phyloP scores from a whole-genome alignment of 164 flowering plant genomes.

The Annona squamosa region DNA sequence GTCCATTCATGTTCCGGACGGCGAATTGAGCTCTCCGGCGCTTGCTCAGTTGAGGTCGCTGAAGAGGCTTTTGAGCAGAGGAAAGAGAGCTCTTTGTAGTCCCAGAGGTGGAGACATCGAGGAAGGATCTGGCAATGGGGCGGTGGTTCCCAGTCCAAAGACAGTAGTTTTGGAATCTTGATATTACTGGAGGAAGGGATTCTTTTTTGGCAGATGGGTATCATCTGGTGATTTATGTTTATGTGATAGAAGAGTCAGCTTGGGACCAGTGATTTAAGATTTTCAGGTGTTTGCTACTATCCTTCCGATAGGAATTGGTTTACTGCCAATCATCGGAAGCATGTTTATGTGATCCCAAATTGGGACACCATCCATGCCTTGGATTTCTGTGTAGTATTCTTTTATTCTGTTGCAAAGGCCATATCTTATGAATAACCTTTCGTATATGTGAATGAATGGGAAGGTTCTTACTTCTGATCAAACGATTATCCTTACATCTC shows the following conservation, averaged over 20 bases:
- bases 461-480: neutral
- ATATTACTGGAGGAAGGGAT: neutral
- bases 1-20: conserved; percentile 20
- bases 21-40: conserved; percentile 8
- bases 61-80: conserved; percentile 18
- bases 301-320: neutral
- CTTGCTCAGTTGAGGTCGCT: conserved; percentile 5
- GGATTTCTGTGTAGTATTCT: neutral
- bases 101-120: conserved; percentile 13
- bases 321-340: neutral
- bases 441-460: neutral
- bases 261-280: too few relatives aligned
- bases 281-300: neutral
- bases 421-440: neutral
- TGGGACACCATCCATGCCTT: neutral
- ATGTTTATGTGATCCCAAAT: neutral
- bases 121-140: conserved; percentile 3
- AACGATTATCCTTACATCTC: too few relatives aligned
- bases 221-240: neutral
- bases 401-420: neutral
- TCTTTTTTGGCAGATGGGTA: neutral
- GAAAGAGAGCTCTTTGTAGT: conserved; percentile 12
- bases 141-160: neutral
- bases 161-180: neutral
- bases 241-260: neutral